phyloP scores from a whole-genome alignment of 2,329 filamentous ascomycete genomes.

The Pseudogymnoascus sp. region DNA sequence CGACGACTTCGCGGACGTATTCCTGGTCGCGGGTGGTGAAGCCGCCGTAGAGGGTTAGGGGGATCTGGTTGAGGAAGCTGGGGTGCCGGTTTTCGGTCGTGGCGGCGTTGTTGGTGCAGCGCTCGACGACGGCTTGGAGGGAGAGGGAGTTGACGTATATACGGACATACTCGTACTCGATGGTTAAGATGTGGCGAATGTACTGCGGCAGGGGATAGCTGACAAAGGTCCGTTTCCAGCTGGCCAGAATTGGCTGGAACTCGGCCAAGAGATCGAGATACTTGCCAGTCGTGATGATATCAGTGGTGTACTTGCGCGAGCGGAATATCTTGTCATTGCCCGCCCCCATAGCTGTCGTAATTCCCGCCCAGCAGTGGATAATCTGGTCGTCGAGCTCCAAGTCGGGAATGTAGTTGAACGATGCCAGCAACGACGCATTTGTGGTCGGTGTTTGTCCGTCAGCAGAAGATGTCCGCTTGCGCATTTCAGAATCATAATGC shows the following conservation, averaged over 20 bases:
- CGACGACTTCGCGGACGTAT: slow-evolving; percentile 68
- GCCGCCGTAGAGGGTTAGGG: slow-evolving; percentile 54
- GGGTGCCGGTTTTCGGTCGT: slow-evolving; percentile 22
- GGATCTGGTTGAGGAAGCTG: slow-evolving; percentile 56
- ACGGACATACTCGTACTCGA: slow-evolving; percentile 92
- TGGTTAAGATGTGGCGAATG: slow-evolving; percentile 70
- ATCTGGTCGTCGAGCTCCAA: slow-evolving; percentile 61
- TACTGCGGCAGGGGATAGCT: slow-evolving; percentile 60
- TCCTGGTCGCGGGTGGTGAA: slow-evolving; percentile 61
- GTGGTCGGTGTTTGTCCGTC: slow-evolving; percentile 55
- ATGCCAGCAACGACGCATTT: slow-evolving; percentile 45
- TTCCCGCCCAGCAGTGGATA: slow-evolving; percentile 85
- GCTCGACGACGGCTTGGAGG: slow-evolving; percentile 87
- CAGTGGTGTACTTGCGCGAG: slow-evolving; percentile 78
- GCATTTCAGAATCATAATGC: slow-evolving; percentile 45
- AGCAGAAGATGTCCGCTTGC: slow-evolving; percentile 30
- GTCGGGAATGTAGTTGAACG: slow-evolving; percentile 59
- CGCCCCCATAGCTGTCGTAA: slow-evolving; percentile 85
- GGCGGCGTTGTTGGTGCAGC: slow-evolving; percentile 70
- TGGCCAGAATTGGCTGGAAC: slow-evolving; percentile 67
- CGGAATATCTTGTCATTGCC: slow-evolving; percentile 85
- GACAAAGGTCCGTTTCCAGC: slow-evolving; percentile 79
- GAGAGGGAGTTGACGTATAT: slow-evolving; percentile 93
- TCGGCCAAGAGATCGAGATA: slow-evolving; percentile 76
- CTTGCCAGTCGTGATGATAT: slow-evolving; percentile 76